Conservation (phyloP, 176 grass and related monocot species). For the Ensete ventricosum region DNA sequence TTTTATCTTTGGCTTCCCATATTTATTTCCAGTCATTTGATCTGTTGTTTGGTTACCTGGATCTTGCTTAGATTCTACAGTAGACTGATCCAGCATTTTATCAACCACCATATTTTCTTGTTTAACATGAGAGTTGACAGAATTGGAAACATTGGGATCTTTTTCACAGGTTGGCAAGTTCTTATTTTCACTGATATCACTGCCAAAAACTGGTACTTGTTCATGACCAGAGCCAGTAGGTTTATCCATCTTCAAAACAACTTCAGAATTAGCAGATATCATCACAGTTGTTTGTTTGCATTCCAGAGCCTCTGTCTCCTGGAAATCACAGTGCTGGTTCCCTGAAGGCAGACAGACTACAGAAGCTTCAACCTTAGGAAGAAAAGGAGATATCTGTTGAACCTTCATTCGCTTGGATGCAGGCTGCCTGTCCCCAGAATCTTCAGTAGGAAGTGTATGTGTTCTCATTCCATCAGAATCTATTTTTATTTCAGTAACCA, state of each 20-base stretch:
- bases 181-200: conserved; percentile 42
- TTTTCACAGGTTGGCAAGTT: conserved; percentile 30
- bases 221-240: conserved; percentile 20
- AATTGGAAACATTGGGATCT: conserved; percentile 42
- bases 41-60: conserved; percentile 43
- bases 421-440: conserved; percentile 45
- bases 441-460: conserved; percentile 49
- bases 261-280: conserved; percentile 40
- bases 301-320: conserved; percentile 39
- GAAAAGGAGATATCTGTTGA: conserved; percentile 25
- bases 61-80: conserved; percentile 66
- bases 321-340: conserved; percentile 35
- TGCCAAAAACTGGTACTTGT: conserved; percentile 31
- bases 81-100: conserved; percentile 40
- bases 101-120: conserved; percentile 57
- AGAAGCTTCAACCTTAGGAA: conserved; percentile 45
- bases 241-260: conserved; percentile 41
- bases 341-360: conserved; percentile 33
- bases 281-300: conserved; percentile 48
- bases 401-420: conserved; percentile 57
- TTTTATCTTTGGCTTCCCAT: conserved; percentile 96
- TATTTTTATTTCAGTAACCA: conserved; percentile 34
- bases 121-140: conserved; percentile 49
- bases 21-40: conserved; percentile 51
- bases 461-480: conserved; percentile 58